Evolutionary conservation across 2,329 filamentous ascomycete species (phyloP), one percentile per base, ranked within the genome.

Genomic region (Meredithiella fracta): DNA sequence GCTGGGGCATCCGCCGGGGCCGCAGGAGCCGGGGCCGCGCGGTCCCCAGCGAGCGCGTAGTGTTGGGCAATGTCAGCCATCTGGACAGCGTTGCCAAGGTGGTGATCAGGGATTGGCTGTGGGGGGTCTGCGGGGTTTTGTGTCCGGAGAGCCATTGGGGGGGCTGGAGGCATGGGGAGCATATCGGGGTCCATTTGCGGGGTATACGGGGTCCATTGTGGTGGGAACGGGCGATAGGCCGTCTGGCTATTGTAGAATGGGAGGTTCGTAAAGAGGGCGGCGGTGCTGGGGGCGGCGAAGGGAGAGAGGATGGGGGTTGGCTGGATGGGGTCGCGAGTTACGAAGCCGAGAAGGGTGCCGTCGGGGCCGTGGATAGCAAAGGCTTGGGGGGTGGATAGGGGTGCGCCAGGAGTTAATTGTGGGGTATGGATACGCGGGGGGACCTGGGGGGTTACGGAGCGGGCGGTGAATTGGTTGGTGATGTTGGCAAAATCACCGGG

Each of bases 351-450:
- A 4, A 51, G 49, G 23, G 4, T 14, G n/a, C 49, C 49, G 26
- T 44, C 17, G 40, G 15, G 40, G 11, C 20, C 15, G n/a, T 58
- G 47, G 51, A 58, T 11, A n/a, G 53, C 44, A 25, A 51, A 54
- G 51, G 53, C 53, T n/a, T 44, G 40, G 25, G 51, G 51, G 8
- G 47, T 51, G 2, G 47, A 34, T 31, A 7, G 40, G n/a, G 47
- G 22, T 9, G 9, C 31, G 9, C 42, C 25, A 7, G 40, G 34
- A 15, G n/a, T 25, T 1, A 58, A 44, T 38, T 58, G 56, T 3
- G 56, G 56, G 6, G 56, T 58, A 25, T 58, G 56, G 15, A 58
- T 58, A 3, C 56, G 42, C 8, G 40, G 44, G 3, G 56, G 51
- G 9, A 44, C 31, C 1, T 57, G 51, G 11, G 31, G n/a, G 47